Base-by-base conservation (phyloP, 179 eudicot genomes). In the Silene vulgaris region DNA sequence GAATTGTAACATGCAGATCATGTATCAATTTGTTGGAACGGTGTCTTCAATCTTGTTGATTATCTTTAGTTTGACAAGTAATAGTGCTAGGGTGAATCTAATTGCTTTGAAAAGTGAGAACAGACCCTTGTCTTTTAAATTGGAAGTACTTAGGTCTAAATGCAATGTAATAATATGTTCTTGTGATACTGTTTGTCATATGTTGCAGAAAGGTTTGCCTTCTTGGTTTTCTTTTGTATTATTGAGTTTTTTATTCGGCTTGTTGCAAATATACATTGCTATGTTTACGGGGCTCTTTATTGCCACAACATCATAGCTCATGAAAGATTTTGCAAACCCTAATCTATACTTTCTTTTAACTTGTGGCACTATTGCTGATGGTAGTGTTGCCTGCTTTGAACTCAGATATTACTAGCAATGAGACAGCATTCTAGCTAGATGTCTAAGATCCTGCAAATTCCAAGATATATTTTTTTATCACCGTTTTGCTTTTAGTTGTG, bases 351-450 rank as follows among this genome's bases (percentile, higher is more conserved):
- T 69, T 9, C 12, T 73, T 45, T 4, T 23, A 35, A 20, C 37
- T 6, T 5, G 29, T 57, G 66, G 32, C 12, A 6, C 29, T 52
- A n/a, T 48, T 9, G 54, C 20, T 29, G 28, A 65, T 52, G 52
- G 26, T 77, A 59, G 79, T 75, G 71, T 64, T 62, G 26, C 28
- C 40, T 73, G 65, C 66, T 30, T 76, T 62, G 66, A 5, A 45
- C 81, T 65, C 82, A 77, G 81, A 93, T 97, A 92, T 91, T 32
- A 84, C 90, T 56, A 87, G 91, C 85, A 83, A 82, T 48, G 97
- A 91, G 83, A 89, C 90, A 93, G 89, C 82, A 92, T 89, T 78
- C 75, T 81, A 73, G 91, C 97, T 54, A 89, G 92, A 81, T 92
- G 97, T 78, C 86, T 94, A 81, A 89, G 94, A 84, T 40, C 12